Evolutionary conservation across 1,139 yeast genomes (phyloP).

Genomic region (Groenewaldozyma auringiensis): DNA sequence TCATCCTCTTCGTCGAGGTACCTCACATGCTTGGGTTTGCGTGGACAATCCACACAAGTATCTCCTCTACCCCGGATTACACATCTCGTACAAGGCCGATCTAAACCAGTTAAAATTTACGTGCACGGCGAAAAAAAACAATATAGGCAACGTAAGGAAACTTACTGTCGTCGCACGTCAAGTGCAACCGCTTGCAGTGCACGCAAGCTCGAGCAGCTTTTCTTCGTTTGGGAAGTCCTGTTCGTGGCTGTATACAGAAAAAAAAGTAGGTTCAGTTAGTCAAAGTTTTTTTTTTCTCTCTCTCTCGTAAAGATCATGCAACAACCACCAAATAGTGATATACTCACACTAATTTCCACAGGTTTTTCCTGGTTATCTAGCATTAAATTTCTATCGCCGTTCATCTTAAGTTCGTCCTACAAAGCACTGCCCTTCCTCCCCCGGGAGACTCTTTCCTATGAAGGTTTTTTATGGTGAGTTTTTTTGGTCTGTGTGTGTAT

Average conservation of each 20-base stretch:
- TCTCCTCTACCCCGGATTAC: constrained; percentile 55
- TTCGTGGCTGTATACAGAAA: constrained; percentile 21
- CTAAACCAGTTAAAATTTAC: constrained; percentile 5
- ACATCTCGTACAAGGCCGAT: constrained; percentile 80
- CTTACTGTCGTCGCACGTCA: constrained; percentile 63
- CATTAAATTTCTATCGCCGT: too few relatives aligned
- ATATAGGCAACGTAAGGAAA: background rate
- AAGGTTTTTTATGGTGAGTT: too few relatives aligned
- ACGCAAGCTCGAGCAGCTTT: constrained; percentile 79
- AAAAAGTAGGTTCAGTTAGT: too few relatives aligned
- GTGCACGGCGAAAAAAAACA: background rate
- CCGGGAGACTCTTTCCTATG: too few relatives aligned
- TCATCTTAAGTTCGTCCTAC: too few relatives aligned
- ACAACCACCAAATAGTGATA: too few relatives aligned
- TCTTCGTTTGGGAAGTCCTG: constrained; percentile 35
- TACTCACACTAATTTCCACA: too few relatives aligned
- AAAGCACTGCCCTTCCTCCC: too few relatives aligned
- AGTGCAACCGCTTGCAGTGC: constrained; percentile 80
- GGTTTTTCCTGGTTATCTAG: too few relatives aligned
- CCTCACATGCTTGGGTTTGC: constrained; percentile 38
- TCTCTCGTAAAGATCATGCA: too few relatives aligned
- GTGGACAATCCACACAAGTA: constrained; percentile 84
- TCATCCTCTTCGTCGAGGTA: background rate
- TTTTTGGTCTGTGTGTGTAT: too few relatives aligned
- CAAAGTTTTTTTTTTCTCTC: too few relatives aligned